Percentiles rank a stretch among this genome's conserved stretches.
Evolutionary conservation across 305 asterid genomes (phyloP).

Genomic region (Rubia occidens): DNA sequence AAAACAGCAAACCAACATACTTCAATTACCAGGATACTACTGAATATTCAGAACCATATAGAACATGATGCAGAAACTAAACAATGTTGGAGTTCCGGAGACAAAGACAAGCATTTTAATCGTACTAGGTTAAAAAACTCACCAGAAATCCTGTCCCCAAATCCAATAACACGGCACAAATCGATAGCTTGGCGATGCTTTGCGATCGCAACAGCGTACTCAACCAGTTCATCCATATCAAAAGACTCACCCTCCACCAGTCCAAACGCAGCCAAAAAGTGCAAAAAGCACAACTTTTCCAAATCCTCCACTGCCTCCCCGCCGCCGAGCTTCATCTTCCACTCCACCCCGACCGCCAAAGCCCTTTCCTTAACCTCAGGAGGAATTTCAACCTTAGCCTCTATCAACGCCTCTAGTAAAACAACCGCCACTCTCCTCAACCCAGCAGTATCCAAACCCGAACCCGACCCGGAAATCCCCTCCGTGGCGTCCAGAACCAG

Average conservation of each 20-base stretch:
- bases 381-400: slow-evolving; percentile 34
- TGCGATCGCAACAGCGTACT: slow-evolving; percentile 36
- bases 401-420: slow-evolving; percentile 50
- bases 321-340: slow-evolving; percentile 17
- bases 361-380: slow-evolving; percentile 38
- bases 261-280: slow-evolving; percentile 44
- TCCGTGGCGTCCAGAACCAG: slow-evolving; percentile 44
- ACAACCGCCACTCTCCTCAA: slow-evolving; percentile 38
- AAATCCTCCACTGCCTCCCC: slow-evolving; percentile 27
- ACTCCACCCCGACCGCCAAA: slow-evolving; percentile 18
- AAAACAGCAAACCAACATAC: background rate
- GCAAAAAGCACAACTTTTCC: slow-evolving; percentile 44
- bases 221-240: slow-evolving; percentile 37
- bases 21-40: background rate
- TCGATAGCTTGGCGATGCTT: slow-evolving; percentile 39
- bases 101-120: background rate
- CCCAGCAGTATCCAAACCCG: slow-evolving; percentile 7
- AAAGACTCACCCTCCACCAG: slow-evolving; percentile 26
- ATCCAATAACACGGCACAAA: slow-evolving; percentile 39
- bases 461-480: slow-evolving; percentile 29
- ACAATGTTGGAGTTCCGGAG: background rate
- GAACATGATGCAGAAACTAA: background rate
- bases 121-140: slow-evolving; percentile 13
- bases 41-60: background rate
- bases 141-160: slow-evolving; percentile 44